Conservation (phyloP, 805 yeast species). For the Wickerhamiella domercqiae region DNA sequence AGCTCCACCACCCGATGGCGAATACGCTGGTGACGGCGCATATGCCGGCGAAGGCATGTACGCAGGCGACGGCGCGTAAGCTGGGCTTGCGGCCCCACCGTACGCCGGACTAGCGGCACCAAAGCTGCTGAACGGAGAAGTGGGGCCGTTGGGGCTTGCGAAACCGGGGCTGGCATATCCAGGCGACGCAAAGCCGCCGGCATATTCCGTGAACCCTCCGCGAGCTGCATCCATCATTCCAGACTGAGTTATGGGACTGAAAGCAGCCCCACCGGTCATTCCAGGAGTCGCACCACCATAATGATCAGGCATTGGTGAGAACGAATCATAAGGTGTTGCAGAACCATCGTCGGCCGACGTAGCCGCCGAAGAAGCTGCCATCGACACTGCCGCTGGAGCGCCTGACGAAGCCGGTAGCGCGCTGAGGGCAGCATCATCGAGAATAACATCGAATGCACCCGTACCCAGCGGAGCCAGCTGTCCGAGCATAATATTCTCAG, state of each 20-base stretch:
- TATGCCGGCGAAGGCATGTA: conserved; percentile 58
- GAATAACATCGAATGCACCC: conserved; percentile 90
- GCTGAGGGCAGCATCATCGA: conserved; percentile 76
- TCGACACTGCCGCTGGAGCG: conserved; percentile 26
- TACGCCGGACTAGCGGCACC: conserved; percentile 50
- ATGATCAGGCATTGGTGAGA: conserved; percentile 32
- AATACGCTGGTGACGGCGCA: conserved; percentile 54
- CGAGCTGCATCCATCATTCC: conserved; percentile 57
- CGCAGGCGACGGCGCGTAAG: conserved; percentile 56
- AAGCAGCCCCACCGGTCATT: conserved; percentile 47
- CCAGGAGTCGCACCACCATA: conserved; percentile 13
- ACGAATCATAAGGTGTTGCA: conserved; percentile 76
- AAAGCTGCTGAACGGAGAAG: conserved; percentile 54
- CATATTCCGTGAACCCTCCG: conserved; percentile 81
- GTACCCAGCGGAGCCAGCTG: conserved; percentile 99
- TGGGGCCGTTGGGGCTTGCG: conserved; percentile 27
- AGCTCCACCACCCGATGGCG: conserved; percentile 38
- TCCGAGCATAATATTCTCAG: conserved; percentile 93
- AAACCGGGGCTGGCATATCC: conserved; percentile 36
- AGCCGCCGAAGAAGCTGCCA: conserved; percentile 28
- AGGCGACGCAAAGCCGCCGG: conserved; percentile 43
- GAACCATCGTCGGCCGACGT: conserved; percentile 42
- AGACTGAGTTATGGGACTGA: conserved; percentile 84
- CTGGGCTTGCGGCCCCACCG: conserved; percentile 42
- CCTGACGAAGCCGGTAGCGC: conserved; percentile 30